Conservation (phyloP, 164 flowering plant genomes). For the Vitis amurensis region DNA sequence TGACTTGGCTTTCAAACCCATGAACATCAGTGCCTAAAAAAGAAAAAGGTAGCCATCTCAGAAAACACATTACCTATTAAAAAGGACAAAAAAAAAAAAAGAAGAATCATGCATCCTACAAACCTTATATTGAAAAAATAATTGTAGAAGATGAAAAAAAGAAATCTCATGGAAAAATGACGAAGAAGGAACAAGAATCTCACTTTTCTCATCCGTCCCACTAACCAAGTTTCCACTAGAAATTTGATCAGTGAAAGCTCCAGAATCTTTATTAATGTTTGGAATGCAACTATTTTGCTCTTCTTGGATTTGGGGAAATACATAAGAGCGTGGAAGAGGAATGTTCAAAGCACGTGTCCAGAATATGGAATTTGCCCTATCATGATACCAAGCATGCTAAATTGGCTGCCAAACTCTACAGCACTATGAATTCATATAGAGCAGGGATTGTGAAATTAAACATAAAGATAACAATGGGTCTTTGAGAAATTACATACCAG, state of each 20-base stretch:
- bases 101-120: background rate
- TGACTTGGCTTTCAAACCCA: slow-evolving; percentile 18
- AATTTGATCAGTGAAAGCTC: slow-evolving; percentile 17
- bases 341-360: slow-evolving; percentile 94
- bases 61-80: background rate
- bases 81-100: background rate
- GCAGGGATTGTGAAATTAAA: background rate
- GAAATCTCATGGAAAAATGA: background rate
- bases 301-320: slow-evolving; percentile 56
- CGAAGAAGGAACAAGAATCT: slow-evolving; percentile 13
- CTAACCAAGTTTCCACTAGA: slow-evolving; percentile 23
- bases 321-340: slow-evolving; percentile 80
- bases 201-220: slow-evolving; percentile 33
- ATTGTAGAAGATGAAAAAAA: background rate
- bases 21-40: slow-evolving; percentile 16
- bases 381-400: slow-evolving; percentile 11
- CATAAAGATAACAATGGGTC: background rate
- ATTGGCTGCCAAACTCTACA: slow-evolving; percentile 7
- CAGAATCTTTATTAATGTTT: slow-evolving; percentile 16
- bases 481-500: slow-evolving; percentile 55
- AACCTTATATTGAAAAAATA: background rate
- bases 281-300: slow-evolving; percentile 27
- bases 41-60: background rate
- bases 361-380: slow-evolving; percentile 94
- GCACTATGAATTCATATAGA: background rate